Conservation (phyloP, 2,329 filamentous ascomycete genomes). For the Cladosporium cucumerinum region DNA sequence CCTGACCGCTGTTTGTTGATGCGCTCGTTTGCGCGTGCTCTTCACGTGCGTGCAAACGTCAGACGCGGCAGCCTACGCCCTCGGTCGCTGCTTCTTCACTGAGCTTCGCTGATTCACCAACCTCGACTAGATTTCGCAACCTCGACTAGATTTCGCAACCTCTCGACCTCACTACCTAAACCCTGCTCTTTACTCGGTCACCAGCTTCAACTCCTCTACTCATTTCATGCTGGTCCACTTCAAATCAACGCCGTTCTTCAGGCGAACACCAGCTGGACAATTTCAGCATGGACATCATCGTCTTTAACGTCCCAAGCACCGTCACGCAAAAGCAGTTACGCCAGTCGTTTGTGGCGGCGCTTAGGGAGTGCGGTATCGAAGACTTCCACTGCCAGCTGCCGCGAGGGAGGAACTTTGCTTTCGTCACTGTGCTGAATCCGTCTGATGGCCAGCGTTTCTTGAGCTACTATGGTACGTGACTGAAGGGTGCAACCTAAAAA, state of each 20-base stretch:
- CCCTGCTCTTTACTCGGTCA: background rate
- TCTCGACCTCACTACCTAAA: background rate
- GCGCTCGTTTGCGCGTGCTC: background rate
- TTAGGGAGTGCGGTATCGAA: slow-evolving; percentile 40
- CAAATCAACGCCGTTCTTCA: background rate
- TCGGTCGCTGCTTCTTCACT: background rate
- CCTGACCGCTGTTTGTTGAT: slow-evolving; percentile 4
- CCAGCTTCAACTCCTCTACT: background rate
- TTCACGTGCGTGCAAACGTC: background rate
- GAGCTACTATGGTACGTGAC: slow-evolving; percentile 24
- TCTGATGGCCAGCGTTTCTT: slow-evolving; percentile 46
- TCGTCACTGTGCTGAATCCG: slow-evolving; percentile 45
- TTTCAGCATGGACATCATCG: slow-evolving; percentile 46
- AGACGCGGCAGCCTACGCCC: background rate
- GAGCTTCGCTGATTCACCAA: background rate
- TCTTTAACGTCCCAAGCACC: slow-evolving; percentile 42
- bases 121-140: background rate
- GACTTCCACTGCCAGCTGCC: slow-evolving; percentile 46
- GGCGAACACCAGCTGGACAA: background rate
- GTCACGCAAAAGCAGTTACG: slow-evolving; percentile 43
- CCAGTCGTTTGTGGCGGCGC: slow-evolving; percentile 38
- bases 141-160: background rate
- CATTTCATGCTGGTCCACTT: background rate
- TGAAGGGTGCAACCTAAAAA: background rate
- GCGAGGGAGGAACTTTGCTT: slow-evolving; percentile 40